A percentile compares a stretch with the other conserved stretches of the same genome.
phyloP scores from a whole-genome alignment of 1,284 basidiomycete species.

The Ustilago trichophora region DNA sequence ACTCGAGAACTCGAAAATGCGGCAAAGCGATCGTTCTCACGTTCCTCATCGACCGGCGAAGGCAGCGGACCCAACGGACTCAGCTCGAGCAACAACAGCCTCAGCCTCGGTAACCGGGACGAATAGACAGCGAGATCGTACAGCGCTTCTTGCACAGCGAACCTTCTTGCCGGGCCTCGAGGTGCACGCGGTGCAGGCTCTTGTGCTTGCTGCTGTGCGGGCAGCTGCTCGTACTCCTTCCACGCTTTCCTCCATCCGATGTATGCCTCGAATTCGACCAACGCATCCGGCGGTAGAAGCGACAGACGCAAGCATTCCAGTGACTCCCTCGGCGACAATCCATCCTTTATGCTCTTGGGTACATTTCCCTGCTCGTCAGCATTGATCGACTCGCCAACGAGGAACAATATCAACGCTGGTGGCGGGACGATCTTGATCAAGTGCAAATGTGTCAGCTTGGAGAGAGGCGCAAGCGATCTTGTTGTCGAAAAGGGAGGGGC shows the following conservation, averaged over 20 bases:
- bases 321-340: conserved; percentile 17
- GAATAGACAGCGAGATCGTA: conserved; percentile 26
- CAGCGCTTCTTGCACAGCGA: conserved; percentile 37
- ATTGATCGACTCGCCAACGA: conserved; percentile 27
- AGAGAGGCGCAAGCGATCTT: conserved; percentile 24
- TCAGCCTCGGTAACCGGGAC: conserved; percentile 17
- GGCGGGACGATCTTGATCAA: conserved; percentile 41
- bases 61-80: conserved; percentile 22
- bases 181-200: conserved; percentile 31
- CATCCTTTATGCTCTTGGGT: conserved; percentile 10
- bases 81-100: conserved; percentile 30
- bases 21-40: neutral
- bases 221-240: conserved; percentile 27
- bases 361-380: conserved; percentile 29
- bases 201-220: conserved; percentile 18
- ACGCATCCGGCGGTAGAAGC: conserved; percentile 32
- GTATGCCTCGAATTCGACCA: conserved; percentile 33
- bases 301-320: conserved; percentile 32
- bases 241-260: conserved; percentile 32
- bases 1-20: neutral
- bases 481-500: conserved; percentile 31
- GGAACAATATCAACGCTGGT: conserved; percentile 34
- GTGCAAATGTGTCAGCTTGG: conserved; percentile 29
- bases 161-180: conserved; percentile 28
- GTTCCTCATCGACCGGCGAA: conserved; percentile 16